These are phyloP conservation scores for Chytriomyces sp. DNA, from an alignment of 192 early-diverging fungal genomes.

Conservation along the genomic window DNA sequence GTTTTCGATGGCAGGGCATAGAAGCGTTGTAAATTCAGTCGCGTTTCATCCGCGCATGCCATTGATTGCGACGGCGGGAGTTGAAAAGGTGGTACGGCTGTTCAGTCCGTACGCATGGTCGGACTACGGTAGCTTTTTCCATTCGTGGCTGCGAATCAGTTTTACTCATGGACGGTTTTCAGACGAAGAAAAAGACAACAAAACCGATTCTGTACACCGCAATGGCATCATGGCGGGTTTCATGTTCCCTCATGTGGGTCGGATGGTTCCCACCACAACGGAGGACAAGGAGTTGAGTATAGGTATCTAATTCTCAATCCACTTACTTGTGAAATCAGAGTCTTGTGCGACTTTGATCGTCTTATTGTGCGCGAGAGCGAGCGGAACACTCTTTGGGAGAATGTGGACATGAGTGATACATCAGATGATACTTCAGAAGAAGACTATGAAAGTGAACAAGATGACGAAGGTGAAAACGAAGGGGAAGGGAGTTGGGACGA, in stretches of 20 bases:
- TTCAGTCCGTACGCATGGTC: neutral
- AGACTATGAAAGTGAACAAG: neutral
- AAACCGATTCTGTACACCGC: neutral
- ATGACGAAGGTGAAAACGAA: neutral
- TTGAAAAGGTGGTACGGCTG: constrained; percentile 28
- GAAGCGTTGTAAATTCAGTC: constrained; percentile 28
- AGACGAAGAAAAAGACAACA: neutral
- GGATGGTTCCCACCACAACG: no score
- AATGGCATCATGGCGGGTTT: no score
- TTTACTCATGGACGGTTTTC: neutral
- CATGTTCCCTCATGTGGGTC: no score
- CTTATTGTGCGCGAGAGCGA: neutral
- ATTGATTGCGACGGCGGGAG: constrained; percentile 28
- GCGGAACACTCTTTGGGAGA: constrained; percentile 9
- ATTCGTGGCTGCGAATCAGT: neutral
- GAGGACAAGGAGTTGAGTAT: no score
- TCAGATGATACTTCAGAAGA: neutral
- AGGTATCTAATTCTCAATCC: no score
- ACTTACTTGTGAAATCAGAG: no score
- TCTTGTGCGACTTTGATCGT: constrained; percentile 6
- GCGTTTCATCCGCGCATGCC: constrained; percentile 9
- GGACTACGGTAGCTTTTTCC: neutral
- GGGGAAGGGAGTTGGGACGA: no score
- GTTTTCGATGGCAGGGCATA: constrained; percentile 2
- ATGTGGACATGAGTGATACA: neutral